A percentile compares a stretch with the other conserved stretches of the same genome.
Evolutionary conservation across 805 yeast genomes (phyloP).

Genomic region (Candida ortonii): DNA sequence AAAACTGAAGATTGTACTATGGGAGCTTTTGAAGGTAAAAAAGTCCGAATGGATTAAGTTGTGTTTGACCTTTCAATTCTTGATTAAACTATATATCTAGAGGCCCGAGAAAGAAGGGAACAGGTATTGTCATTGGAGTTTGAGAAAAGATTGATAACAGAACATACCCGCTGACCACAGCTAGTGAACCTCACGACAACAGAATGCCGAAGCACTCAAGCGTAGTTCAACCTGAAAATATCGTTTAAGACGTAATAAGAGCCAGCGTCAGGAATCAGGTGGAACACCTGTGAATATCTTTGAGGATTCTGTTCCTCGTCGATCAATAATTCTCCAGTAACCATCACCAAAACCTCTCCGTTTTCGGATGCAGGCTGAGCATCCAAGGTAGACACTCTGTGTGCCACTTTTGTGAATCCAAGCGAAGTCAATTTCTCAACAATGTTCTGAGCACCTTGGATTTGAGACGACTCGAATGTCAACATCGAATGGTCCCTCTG

Average conservation of each 20-base stretch:
- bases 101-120: too few relatives aligned
- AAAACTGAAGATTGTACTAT: too few relatives aligned
- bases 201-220: constrained; percentile 30
- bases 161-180: too few relatives aligned
- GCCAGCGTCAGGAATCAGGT: constrained; percentile 86
- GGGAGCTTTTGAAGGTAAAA: too few relatives aligned
- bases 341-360: constrained; percentile 94
- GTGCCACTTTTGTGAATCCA: constrained; percentile 91
- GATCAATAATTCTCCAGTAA: constrained; percentile 88
- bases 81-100: too few relatives aligned
- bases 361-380: constrained; percentile 96
- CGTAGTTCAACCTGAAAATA: constrained; percentile 91
- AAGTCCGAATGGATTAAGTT: too few relatives aligned
- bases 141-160: too few relatives aligned
- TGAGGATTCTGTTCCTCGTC: constrained; percentile 96
- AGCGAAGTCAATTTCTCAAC: constrained; percentile 87
- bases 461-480: constrained; percentile 91
- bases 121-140: too few relatives aligned
- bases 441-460: constrained; percentile 90
- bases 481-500: constrained; percentile 94
- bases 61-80: too few relatives aligned
- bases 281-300: constrained; percentile 97
- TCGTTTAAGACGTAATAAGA: constrained; percentile 95
- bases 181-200: too few relatives aligned
- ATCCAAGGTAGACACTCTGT: constrained; percentile 90